Percentiles rank a stretch among this genome's conserved stretches.
These are phyloP conservation scores for Selaginella tamariscina DNA, from an alignment of 75 land plant genomes.

Conservation along the genomic window DNA sequence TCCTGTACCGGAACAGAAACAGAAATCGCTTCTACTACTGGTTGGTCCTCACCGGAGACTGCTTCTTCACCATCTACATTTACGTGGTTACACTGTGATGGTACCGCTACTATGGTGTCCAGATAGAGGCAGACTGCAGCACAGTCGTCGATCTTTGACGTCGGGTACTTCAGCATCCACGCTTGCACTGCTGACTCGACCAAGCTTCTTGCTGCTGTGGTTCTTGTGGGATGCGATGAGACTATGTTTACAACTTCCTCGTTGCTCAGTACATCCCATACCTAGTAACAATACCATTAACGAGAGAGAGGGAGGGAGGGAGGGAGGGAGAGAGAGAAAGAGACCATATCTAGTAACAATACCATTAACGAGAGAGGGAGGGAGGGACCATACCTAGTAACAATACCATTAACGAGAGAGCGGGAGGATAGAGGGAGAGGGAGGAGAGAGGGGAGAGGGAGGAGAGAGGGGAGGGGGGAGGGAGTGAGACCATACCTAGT, in stretches of 20 bases:
- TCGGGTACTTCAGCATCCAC: slow-evolving; percentile 80
- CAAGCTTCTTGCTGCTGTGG: slow-evolving; percentile 67
- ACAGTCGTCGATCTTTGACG: slow-evolving; percentile 81
- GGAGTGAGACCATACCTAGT: too few species aligned
- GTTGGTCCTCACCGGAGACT: not conserved
- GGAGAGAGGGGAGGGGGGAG: too few species aligned
- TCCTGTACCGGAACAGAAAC: not conserved
- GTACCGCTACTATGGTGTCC: slow-evolving; percentile 11
- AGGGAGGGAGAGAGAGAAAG: not conserved
- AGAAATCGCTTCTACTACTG: not conserved
- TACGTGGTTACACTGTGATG: not conserved
- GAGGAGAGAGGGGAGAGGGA: too few species aligned
- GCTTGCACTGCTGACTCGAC: slow-evolving; percentile 74
- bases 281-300: slow-evolving; percentile 29
- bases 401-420: too few species aligned
- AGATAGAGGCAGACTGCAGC: slow-evolving; percentile 75
- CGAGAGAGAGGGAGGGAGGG: too few species aligned
- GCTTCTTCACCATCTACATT: not conserved
- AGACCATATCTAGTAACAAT: not conserved
- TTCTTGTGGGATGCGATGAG: slow-evolving; percentile 50
- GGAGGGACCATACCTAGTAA: too few species aligned
- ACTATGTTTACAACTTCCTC: slow-evolving; percentile 79
- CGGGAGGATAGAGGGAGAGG: too few species aligned
- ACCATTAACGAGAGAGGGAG: too few species aligned
- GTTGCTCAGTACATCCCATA: slow-evolving; percentile 88